Percentiles rank a stretch among this genome's conserved stretches.
Evolutionary conservation across 257 asterid genomes (phyloP).

Genomic region (Solanum acaule): DNA sequence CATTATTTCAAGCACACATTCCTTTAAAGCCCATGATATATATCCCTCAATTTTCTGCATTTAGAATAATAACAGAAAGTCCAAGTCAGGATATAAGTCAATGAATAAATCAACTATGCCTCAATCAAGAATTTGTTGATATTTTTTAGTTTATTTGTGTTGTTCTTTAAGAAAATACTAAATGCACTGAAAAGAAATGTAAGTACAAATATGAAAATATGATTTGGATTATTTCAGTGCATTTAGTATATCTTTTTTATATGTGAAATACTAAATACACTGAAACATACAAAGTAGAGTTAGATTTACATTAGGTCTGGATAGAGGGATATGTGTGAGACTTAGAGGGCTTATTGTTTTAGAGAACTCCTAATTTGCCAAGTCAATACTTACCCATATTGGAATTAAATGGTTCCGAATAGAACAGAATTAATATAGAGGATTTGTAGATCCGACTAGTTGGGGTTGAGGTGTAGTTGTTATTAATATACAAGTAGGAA

Average conservation of each 20-base stretch:
- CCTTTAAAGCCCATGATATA: not conserved
- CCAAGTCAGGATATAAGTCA: not conserved
- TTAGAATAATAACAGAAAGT: not conserved
- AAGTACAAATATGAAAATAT: not conserved
- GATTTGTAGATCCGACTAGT: not conserved
- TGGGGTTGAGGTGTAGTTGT: not conserved
- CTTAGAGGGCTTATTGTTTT: not conserved
- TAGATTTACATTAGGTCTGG: not conserved
- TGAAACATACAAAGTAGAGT: not conserved
- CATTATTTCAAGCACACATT: not conserved
- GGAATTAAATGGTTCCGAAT: not conserved
- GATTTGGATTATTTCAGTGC: not conserved
- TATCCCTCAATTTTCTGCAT: not conserved
- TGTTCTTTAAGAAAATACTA: not conserved
- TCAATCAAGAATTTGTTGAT: not conserved
- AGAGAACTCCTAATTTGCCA: not conserved
- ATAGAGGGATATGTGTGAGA: not conserved
- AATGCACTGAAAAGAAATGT: not conserved
- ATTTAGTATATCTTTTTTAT: not conserved
- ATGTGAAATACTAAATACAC: not conserved
- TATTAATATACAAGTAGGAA: not conserved
- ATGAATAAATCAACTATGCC: not conserved
- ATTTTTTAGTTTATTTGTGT: not conserved
- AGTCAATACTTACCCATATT: not conserved
- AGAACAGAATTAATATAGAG: not conserved